Percentiles rank a stretch among this genome's conserved stretches.
These are phyloP conservation scores for Eutrema heterophyllum DNA, from an alignment of 345 rosid genomes.

Conservation along the genomic window DNA sequence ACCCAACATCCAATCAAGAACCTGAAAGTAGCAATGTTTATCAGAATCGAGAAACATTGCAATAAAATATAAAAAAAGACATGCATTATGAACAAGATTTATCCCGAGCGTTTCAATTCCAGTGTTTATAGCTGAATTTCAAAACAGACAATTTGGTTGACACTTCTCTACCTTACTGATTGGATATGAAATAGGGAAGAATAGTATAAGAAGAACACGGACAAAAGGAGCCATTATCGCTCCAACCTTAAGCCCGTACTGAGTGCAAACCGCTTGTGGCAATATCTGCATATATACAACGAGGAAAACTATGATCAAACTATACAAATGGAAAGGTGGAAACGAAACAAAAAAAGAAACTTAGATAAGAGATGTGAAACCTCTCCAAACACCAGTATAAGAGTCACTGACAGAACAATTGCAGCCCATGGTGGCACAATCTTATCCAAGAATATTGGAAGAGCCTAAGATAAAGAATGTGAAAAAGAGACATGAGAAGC, in stretches of 20 bases:
- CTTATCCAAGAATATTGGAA: slow-evolving; percentile 84
- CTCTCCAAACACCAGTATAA: slow-evolving; percentile 87
- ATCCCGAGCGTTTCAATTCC: background rate
- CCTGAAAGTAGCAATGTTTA: slow-evolving; percentile 34
- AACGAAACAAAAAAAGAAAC: background rate
- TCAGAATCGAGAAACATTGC: background rate
- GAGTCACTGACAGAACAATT: slow-evolving; percentile 68
- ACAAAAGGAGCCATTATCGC: slow-evolving; percentile 84
- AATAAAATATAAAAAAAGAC: background rate
- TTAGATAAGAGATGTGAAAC: slow-evolving; percentile 24
- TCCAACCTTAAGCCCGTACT: slow-evolving; percentile 91
- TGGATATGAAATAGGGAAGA: slow-evolving; percentile 87
- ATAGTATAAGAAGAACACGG: slow-evolving; percentile 59
- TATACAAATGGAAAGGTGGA: background rate
- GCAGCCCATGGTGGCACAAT: slow-evolving; percentile 88
- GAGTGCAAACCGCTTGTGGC: slow-evolving; percentile 89
- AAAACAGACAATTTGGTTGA: background rate
- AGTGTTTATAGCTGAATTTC: background rate
- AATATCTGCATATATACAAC: slow-evolving; percentile 48
- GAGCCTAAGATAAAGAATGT: slow-evolving; percentile 38
- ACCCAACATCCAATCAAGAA: slow-evolving; percentile 97
- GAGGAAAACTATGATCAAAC: background rate
- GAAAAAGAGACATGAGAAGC: background rate
- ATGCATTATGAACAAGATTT: background rate
- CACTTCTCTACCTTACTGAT: slow-evolving; percentile 67